A percentile compares a stretch with the other conserved stretches of the same genome.
These are phyloP conservation scores for Royoungia palumana DNA, from an alignment of 768 basidiomycete genomes.

Conservation along the genomic window DNA sequence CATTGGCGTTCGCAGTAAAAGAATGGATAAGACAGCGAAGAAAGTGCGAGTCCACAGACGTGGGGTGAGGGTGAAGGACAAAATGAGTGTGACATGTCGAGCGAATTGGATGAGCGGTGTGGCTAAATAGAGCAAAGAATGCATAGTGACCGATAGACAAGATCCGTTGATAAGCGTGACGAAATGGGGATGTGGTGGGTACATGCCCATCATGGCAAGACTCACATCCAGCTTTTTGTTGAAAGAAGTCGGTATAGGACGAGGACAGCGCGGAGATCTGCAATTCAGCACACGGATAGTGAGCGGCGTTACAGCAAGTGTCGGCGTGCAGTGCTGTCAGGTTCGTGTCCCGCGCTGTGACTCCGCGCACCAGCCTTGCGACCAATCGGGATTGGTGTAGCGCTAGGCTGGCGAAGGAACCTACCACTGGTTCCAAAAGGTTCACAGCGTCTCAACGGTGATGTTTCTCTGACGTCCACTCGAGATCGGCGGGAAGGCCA, in stretches of 20 bases:
- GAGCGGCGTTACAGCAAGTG: slow-evolving; percentile 10
- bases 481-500: slow-evolving; percentile 18
- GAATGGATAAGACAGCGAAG: not conserved
- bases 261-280: not conserved
- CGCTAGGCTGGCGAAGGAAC: slow-evolving; percentile 29
- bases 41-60: not conserved
- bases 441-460: slow-evolving; percentile 4
- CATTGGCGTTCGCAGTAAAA: too few relatives aligned
- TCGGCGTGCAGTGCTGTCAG: slow-evolving; percentile 8
- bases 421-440: slow-evolving; percentile 3
- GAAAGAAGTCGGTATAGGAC: not conserved
- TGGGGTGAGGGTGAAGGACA: not conserved
- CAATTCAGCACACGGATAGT: not conserved
- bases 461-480: slow-evolving; percentile 9
- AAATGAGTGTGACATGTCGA: not conserved
- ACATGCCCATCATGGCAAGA: slow-evolving; percentile 6
- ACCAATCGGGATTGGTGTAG: slow-evolving; percentile 21
- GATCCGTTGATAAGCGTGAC: slow-evolving; percentile 15
- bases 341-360: slow-evolving; percentile 26
- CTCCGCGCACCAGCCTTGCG: slow-evolving; percentile 24
- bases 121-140: not conserved
- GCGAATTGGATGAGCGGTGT: not conserved
- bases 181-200: not conserved
- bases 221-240: slow-evolving; percentile 15
- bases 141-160: not conserved